Base-by-base conservation (phyloP, 2,329 filamentous ascomycete genomes). In the Fusarium virguliforme region DNA sequence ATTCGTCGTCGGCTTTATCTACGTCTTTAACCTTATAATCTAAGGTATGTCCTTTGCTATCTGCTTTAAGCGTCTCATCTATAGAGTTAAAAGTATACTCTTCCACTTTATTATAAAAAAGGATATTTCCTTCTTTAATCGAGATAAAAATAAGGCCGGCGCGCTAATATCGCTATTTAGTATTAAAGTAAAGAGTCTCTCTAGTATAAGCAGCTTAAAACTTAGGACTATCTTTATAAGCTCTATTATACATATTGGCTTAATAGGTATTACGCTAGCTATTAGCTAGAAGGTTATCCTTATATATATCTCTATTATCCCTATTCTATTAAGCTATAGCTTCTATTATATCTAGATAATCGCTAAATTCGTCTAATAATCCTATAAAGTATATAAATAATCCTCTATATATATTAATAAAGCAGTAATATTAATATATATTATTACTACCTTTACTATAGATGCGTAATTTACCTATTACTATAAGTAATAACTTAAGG, bases 241-340 rank as follows among this genome's bases (percentile, higher is more conserved):
- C 10, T 6, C 24, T 4, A 62, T 56, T 2, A 73, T 63, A 0
- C 30, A 71, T 12, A 18, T 70, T 3, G 63, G 51, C 3, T 54
- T 55, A 7, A 13, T 71, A 5, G 28, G 54, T 9, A 38, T 65
- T 18, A 62, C 62, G n/a, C 50, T 75, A 4, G 56, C 63, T 2
- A 77, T 84, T n/a, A 82, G 82, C 12, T 84, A 82, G 82, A 83
- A 84, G 74, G 74, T 84, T 24, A 81, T 79, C 1, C 79, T 84
- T n/a, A 82, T 84, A 7, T 83, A 81, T 68, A 79, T 80, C 22
- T 73, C 82, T 1, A 82, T 79, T 7, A 78, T 83, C 28, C 82
- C 82, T 0, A 37, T 84, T 5, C 66, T 83, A n/a, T 75, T 84
- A 9, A 77, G 69, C 53, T 82, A 80, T 53, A 82, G 82, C 8